Base-by-base conservation (phyloP, 192 early-diverging fungal genomes). In the Backusella sp. region DNA sequence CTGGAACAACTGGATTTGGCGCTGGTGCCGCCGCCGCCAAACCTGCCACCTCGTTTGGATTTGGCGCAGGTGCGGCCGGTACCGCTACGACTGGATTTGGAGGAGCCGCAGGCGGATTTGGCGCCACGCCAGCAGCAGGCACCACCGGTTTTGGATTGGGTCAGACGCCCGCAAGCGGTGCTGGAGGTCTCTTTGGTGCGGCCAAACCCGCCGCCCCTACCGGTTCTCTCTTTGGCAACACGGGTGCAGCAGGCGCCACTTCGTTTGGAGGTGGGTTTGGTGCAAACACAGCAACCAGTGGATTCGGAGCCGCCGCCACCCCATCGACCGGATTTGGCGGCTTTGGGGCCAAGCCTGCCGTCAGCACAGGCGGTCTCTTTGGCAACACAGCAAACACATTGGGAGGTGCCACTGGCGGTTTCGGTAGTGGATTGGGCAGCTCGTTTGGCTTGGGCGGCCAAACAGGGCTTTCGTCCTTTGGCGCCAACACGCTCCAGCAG, bases 401-500 rank as follows among this genome's bases (percentile, higher is more conserved):
- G 0, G 68, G 69, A 32, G 26, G 53, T 0, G 11, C 39, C 32
- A 23, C 35, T 4, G 11, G 4, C 19, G 12, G 36, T 23, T 21
- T 30, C n/a, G 62, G 67, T 21, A 84, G 81, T 77, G 77, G 76
- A 41, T 85, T 19, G 83, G 86, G 34, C 41, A 66, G 44, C 62
- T 30, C 41, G 14, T 26, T 69, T 32, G 76, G 76, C 35, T 70
- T 70, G 21, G 32, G 73, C 11, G 77, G 72, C 17, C 71, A 74
- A n/a, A 76, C 79, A 11, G 68, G 77, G 26, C 66, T 84, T 14
- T 75, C 77, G 7, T 79, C 82, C 19, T 82, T 84, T n/a, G 80
- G 81, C 46, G 77, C 83, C 44, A 79, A 80, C 67, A 79, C 76
- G 21, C 46, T 78, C 9, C 73, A 70, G 15, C 53, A 56, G 21